phyloP scores from a whole-genome alignment of 2,329 filamentous ascomycete species.

The Lecanicillium sp. region DNA sequence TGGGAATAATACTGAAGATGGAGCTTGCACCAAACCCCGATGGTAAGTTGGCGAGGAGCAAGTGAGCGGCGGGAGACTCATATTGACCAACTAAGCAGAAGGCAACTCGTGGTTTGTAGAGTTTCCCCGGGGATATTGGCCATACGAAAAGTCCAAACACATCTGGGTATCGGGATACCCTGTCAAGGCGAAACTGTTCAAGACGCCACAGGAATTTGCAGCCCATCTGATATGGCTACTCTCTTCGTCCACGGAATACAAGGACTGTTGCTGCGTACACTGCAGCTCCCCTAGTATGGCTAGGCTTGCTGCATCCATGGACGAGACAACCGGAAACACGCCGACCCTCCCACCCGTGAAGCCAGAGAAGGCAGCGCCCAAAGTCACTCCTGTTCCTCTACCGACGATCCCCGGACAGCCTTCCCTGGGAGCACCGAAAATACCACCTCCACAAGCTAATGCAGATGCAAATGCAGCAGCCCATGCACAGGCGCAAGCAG shows the following conservation, averaged over 20 bases:
- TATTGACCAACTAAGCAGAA: slow-evolving; percentile 24
- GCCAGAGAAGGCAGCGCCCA: slow-evolving; percentile 21
- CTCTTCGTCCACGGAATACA: slow-evolving; percentile 40
- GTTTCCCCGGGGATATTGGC: slow-evolving; percentile 41
- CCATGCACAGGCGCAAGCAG: slow-evolving; percentile 1
- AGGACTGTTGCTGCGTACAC: slow-evolving; percentile 45
- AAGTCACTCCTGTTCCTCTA: slow-evolving; percentile 32
- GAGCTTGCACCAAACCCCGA: slow-evolving; percentile 36
- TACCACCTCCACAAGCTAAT: too few relatives aligned
- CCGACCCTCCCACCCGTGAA: slow-evolving; percentile 15
- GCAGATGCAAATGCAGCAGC: too few relatives aligned
- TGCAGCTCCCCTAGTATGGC: slow-evolving; percentile 33
- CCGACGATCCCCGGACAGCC: slow-evolving; percentile 29
- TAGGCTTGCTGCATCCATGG: slow-evolving; percentile 20
- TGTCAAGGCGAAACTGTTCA: slow-evolving; percentile 42
- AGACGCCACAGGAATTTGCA: slow-evolving; percentile 48
- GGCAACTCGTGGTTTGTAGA: slow-evolving; percentile 39
- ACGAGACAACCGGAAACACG: slow-evolving; percentile 23
- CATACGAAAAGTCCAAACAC: slow-evolving; percentile 43
- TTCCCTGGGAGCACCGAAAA: too few relatives aligned
- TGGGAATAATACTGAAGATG: slow-evolving; percentile 40
- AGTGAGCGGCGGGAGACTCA: neutral
- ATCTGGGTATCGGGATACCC: slow-evolving; percentile 46
- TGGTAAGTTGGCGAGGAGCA: slow-evolving; percentile 23
- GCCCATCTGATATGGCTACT: slow-evolving; percentile 48